Evolutionary conservation across 768 basidiomycete species (phyloP).

Genomic region (Trametes maxima): DNA sequence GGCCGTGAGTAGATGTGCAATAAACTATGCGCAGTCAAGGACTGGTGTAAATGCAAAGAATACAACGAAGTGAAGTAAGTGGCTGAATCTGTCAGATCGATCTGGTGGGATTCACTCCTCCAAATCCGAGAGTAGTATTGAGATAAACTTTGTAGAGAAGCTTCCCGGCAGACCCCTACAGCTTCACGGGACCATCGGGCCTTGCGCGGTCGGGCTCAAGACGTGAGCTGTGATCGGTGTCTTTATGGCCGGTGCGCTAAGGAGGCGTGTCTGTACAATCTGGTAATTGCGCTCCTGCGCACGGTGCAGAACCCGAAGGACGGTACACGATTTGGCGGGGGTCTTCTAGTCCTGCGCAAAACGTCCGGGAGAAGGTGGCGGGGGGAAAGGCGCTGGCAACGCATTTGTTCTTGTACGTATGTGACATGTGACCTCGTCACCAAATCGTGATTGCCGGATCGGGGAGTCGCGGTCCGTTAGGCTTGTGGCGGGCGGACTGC

Average conservation of each 20-base stretch:
- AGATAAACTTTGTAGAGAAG: constrained; percentile 6
- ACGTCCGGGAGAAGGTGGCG: background rate
- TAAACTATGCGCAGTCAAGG: background rate
- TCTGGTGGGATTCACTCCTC: background rate
- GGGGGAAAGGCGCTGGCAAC: background rate
- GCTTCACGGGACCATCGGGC: constrained; percentile 16
- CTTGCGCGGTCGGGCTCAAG: background rate
- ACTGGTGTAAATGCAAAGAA: background rate
- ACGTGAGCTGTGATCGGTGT: constrained; percentile 14
- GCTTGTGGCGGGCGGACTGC: constrained; percentile 9
- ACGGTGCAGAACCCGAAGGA: background rate
- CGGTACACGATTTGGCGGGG: background rate
- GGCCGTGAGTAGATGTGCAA: background rate
- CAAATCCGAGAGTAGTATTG: background rate
- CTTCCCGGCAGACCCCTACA: background rate
- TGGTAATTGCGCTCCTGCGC: background rate
- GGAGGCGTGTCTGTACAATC: constrained; percentile 3
- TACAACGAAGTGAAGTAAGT: background rate
- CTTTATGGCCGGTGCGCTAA: background rate
- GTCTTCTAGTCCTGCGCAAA: background rate
- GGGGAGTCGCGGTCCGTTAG: constrained; percentile 19
- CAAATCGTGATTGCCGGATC: constrained; percentile 19
- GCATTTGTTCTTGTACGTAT: constrained; percentile 10
- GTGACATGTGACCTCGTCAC: constrained; percentile 19
- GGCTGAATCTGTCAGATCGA: background rate